These are phyloP conservation scores for Phascolomyces articulosus DNA, from an alignment of 371 early-diverging fungal species.

Conservation along the genomic window DNA sequence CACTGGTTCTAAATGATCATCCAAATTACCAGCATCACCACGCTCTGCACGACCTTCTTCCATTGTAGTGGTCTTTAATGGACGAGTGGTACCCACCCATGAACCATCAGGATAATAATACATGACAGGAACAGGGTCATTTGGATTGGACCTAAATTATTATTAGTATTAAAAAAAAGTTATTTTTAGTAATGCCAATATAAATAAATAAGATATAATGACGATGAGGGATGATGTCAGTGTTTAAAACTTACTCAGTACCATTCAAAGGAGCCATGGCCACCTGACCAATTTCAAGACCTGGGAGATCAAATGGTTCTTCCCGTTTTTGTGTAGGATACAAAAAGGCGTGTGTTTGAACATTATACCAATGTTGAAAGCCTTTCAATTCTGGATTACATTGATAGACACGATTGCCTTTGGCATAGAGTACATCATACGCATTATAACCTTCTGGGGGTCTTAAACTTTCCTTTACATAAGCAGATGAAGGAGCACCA, in stretches of 20 bases:
- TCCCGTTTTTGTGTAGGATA: constrained; percentile 32
- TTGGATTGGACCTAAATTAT: constrained; percentile 30
- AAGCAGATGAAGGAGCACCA: constrained; percentile 19
- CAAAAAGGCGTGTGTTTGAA: constrained; percentile 42
- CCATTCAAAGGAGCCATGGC: constrained; percentile 33
- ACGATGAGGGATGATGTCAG: too few species aligned
- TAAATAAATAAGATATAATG: background rate
- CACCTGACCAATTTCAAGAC: constrained; percentile 37
- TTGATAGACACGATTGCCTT: constrained; percentile 43
- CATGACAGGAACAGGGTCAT: constrained; percentile 33
- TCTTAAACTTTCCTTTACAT: constrained; percentile 37
- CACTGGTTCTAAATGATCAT: constrained; percentile 36
- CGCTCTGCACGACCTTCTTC: constrained; percentile 38
- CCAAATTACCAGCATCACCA: constrained; percentile 34
- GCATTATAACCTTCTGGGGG: constrained; percentile 31
- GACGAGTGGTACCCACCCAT: constrained; percentile 37
- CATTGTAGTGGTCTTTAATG: constrained; percentile 35
- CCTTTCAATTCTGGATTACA: constrained; percentile 46
- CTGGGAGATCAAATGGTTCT: constrained; percentile 35
- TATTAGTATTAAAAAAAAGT: background rate
- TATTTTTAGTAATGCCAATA: too few species aligned
- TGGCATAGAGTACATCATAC: constrained; percentile 44
- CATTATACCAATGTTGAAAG: constrained; percentile 46
- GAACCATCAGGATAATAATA: constrained; percentile 45
- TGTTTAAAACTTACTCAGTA: constrained; percentile 16